Evolutionary conservation across 768 basidiomycete genomes (phyloP).

Genomic region (Hericium alpestre): DNA sequence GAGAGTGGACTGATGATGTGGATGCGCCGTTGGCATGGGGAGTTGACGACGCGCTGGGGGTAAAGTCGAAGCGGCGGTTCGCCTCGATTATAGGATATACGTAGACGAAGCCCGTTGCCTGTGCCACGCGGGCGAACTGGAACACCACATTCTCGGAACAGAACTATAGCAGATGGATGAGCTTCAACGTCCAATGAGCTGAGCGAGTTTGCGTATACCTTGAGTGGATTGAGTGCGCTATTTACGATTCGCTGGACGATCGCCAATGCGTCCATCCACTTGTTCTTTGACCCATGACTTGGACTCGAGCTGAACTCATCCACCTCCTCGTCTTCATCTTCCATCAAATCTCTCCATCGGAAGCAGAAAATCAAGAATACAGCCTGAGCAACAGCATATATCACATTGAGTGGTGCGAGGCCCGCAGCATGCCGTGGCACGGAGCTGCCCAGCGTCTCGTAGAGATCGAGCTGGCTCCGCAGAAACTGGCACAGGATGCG

Average conservation of each 20-base stretch:
- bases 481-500: constrained; percentile 82
- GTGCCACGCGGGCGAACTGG: constrained; percentile 91
- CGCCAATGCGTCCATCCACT: constrained; percentile 79
- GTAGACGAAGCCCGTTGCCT: constrained; percentile 84
- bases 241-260: constrained; percentile 72
- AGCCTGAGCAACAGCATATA: constrained; percentile 87
- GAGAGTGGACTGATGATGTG: neutral
- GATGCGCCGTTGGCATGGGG: neutral
- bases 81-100: constrained; percentile 86
- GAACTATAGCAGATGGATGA: constrained; percentile 34
- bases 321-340: constrained; percentile 36
- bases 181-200: neutral
- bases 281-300: constrained; percentile 27
- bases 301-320: constrained; percentile 25
- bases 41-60: constrained; percentile 11
- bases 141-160: constrained; percentile 85
- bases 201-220: constrained; percentile 34
- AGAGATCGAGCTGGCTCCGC: constrained; percentile 62
- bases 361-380: constrained; percentile 97
- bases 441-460: constrained; percentile 29
- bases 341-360: constrained; percentile 80
- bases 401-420: constrained; percentile 51
- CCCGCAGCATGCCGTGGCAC: constrained; percentile 23
- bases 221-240: constrained; percentile 82
- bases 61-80: constrained; percentile 63